Conservation (phyloP, 176 grass and related monocot species). For the barley (Hordeum vulgare) region DNA sequence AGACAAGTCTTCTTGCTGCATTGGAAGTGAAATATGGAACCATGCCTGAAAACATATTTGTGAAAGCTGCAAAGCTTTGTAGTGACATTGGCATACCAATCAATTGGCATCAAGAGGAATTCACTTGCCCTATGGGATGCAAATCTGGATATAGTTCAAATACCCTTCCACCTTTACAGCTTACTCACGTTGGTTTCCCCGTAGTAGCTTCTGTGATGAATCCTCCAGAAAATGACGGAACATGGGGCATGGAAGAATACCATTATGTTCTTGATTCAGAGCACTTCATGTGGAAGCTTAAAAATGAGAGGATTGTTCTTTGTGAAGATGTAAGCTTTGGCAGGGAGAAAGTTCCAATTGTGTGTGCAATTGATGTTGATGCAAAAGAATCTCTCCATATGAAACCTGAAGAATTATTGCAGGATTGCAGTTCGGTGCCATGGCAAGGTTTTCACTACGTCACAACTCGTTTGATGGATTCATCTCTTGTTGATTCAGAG, state of each 20-base stretch:
- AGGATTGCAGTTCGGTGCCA: conserved; percentile 39
- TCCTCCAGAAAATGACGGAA: conserved; percentile 31
- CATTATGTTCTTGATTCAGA: conserved; percentile 77
- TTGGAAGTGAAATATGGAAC: conserved; percentile 78
- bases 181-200: conserved; percentile 9
- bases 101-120: conserved; percentile 88
- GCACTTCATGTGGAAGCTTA: conserved; percentile 59
- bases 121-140: conserved; percentile 80
- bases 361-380: conserved; percentile 63
- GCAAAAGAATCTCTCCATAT: conserved; percentile 46
- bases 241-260: conserved; percentile 61
- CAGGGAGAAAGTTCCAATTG: conserved; percentile 63
- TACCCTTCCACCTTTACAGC: conserved; percentile 47
- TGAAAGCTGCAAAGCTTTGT: conserved; percentile 92
- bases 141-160: conserved; percentile 31
- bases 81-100: conserved; percentile 83
- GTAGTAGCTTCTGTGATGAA: conserved; percentile 22
- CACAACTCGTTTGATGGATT: conserved; percentile 57
- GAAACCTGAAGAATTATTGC: conserved; percentile 31
- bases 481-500: conserved; percentile 62
- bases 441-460: conserved; percentile 80
- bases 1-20: conserved; percentile 55
- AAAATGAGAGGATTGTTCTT: conserved; percentile 51
- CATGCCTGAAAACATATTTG: conserved; percentile 73
- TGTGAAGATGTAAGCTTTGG: conserved; percentile 91